These are phyloP conservation scores for Rhodotorula sp. DNA, from an alignment of 1,284 basidiomycete species.

Conservation along the genomic window DNA sequence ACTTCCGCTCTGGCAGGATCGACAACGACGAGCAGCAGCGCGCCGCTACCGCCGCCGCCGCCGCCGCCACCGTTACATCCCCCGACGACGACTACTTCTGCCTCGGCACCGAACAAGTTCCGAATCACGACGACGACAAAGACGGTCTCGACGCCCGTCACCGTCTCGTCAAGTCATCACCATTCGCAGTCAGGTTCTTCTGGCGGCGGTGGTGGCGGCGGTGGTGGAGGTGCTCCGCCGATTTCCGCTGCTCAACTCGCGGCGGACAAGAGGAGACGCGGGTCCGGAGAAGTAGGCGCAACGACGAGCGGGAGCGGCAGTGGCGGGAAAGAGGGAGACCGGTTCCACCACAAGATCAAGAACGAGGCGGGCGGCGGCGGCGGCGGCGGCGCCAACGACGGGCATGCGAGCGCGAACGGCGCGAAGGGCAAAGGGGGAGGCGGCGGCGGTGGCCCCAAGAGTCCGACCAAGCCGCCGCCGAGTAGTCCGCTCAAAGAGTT, in stretches of 20 bases:
- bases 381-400: neutral
- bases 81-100: neutral
- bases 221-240: neutral
- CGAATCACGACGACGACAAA: constrained; percentile 28
- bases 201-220: neutral
- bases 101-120: constrained; percentile 13
- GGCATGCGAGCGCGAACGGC: neutral
- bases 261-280: constrained; percentile 1
- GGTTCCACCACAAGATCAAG: constrained; percentile 2
- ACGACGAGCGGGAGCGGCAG: neutral
- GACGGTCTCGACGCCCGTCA: constrained; percentile 16
- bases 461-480: constrained; percentile 5
- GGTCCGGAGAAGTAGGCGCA: neutral
- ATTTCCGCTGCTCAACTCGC: neutral
- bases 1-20: neutral
- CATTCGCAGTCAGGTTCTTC: neutral
- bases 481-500: neutral
- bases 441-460: neutral
- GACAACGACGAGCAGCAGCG: neutral
- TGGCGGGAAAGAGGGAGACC: neutral
- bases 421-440: neutral
- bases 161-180: neutral
- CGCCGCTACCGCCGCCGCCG: neutral
- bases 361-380: neutral
- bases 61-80: neutral